phyloP scores from a whole-genome alignment of 495 filamentous ascomycete species.

The Penicillium angulare region DNA sequence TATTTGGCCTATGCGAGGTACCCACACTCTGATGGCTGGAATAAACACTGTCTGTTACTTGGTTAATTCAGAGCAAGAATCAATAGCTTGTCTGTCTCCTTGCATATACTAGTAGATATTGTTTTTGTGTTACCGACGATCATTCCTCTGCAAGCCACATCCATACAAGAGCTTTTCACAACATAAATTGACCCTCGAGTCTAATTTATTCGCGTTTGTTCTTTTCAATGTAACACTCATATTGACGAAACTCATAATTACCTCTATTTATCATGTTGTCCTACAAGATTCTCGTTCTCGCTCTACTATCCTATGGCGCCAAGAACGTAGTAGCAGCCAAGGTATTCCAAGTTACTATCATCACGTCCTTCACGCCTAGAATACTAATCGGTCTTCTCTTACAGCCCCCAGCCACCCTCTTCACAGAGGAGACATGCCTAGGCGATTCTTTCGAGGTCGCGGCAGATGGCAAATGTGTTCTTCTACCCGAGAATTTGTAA shows the following conservation, averaged over 20 bases:
- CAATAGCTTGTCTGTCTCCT: neutral
- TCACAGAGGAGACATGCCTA: neutral
- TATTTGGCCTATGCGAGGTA: too few relatives aligned
- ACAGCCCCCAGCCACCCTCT: neutral
- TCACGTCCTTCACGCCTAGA: neutral
- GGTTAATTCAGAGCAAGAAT: neutral
- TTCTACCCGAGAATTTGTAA: neutral
- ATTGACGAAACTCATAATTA: too few relatives aligned
- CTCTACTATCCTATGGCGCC: neutral
- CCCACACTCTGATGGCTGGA: too few relatives aligned
- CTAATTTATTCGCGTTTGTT: neutral
- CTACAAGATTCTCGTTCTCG: neutral
- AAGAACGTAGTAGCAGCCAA: neutral
- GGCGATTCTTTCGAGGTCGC: neutral
- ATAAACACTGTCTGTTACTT: too few relatives aligned
- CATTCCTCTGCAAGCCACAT: too few relatives aligned
- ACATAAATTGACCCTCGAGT: neutral
- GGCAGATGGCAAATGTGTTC: neutral
- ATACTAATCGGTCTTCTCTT: neutral
- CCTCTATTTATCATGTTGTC: neutral
- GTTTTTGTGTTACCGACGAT: neutral
- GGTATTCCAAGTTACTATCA: neutral
- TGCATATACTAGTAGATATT: neutral
- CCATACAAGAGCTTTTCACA: too few relatives aligned
- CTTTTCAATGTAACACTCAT: too few relatives aligned